phyloP scores from a whole-genome alignment of 2,329 filamentous ascomycete species.

The Teratosphaeria pseudoeucalypti region DNA sequence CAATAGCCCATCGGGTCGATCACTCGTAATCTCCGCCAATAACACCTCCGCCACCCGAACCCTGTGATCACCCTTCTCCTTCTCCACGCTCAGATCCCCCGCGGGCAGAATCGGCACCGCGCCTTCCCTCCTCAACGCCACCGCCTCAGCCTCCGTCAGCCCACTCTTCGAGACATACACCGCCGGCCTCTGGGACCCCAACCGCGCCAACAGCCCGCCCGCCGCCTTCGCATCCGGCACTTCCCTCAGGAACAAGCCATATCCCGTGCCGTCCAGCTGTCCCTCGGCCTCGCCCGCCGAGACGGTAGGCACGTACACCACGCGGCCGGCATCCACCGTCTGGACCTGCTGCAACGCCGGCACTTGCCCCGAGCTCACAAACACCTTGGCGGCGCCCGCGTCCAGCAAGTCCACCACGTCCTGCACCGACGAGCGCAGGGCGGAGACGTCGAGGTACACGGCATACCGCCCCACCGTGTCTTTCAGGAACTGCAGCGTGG shows the following conservation, averaged over 20 bases:
- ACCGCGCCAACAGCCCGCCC: slow-evolving; percentile 39
- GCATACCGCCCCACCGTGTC: slow-evolving; percentile 45
- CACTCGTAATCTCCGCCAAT: slow-evolving; percentile 64
- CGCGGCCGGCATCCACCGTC: slow-evolving; percentile 44
- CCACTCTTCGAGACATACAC: slow-evolving; percentile 41
- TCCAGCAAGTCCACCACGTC: slow-evolving; percentile 75
- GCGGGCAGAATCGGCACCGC: slow-evolving; percentile 66
- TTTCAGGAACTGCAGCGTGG: slow-evolving; percentile 44
- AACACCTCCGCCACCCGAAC: slow-evolving; percentile 63
- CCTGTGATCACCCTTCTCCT: slow-evolving; percentile 46
- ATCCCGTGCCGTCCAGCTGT: slow-evolving; percentile 34
- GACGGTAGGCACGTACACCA: slow-evolving; percentile 41
- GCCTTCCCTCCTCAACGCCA: slow-evolving; percentile 33
- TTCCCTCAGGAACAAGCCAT: slow-evolving; percentile 35
- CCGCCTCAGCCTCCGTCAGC: slow-evolving; percentile 29
- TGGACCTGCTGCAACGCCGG: slow-evolving; percentile 41
- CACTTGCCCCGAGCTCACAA: slow-evolving; percentile 64
- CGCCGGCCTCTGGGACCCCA: slow-evolving; percentile 38
- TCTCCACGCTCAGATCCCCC: slow-evolving; percentile 55
- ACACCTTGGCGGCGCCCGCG: slow-evolving; percentile 72
- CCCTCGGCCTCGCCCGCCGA: slow-evolving; percentile 35
- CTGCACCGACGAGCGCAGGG: slow-evolving; percentile 51
- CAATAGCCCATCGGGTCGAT: slow-evolving; percentile 72
- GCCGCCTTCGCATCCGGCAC: slow-evolving; percentile 31
- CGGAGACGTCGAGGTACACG: slow-evolving; percentile 68